phyloP scores from a whole-genome alignment of 1,284 basidiomycete genomes.

The Golubevia sp. region DNA sequence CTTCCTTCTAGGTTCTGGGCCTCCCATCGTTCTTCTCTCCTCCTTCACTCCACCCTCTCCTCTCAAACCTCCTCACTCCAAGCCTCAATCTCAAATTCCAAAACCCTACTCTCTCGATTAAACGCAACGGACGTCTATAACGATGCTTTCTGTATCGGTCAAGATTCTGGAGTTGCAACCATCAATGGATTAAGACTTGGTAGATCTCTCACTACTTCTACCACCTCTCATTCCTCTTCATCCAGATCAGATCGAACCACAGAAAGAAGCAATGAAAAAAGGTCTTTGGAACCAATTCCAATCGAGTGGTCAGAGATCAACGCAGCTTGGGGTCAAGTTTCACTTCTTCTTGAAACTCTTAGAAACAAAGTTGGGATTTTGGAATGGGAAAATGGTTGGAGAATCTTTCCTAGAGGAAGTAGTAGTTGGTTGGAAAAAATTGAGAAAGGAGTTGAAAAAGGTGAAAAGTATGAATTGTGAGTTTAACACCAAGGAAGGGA shows the following conservation, averaged over 20 bases:
- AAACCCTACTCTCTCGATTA: constrained; percentile 26
- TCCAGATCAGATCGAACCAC: background rate
- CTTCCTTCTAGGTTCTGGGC: constrained; percentile 34
- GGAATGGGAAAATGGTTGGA: background rate
- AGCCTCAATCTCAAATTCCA: constrained; percentile 23
- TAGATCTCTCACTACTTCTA: constrained; percentile 12
- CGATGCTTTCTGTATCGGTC: constrained; percentile 54
- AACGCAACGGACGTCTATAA: constrained; percentile 47
- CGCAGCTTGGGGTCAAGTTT: constrained; percentile 56
- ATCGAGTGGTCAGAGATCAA: constrained; percentile 61
- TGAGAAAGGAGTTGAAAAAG: constrained; percentile 11
- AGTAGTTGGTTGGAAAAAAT: no score
- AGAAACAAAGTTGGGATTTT: background rate
- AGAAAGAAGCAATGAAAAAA: no score
- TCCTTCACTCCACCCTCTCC: constrained; percentile 22
- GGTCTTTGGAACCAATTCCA: constrained; percentile 1
- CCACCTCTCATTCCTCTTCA: background rate
- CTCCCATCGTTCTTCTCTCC: constrained; percentile 21
- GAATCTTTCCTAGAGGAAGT: background rate
- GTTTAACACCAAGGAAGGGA: no score
- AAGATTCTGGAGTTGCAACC: constrained; percentile 46
- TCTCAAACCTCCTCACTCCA: constrained; percentile 21
- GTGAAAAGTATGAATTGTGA: background rate
- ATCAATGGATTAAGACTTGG: constrained; percentile 57
- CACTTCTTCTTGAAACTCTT: constrained; percentile 42